These are phyloP conservation scores for Fusarium algeriense DNA, from an alignment of 2,329 filamentous ascomycete species.

Conservation along the genomic window DNA sequence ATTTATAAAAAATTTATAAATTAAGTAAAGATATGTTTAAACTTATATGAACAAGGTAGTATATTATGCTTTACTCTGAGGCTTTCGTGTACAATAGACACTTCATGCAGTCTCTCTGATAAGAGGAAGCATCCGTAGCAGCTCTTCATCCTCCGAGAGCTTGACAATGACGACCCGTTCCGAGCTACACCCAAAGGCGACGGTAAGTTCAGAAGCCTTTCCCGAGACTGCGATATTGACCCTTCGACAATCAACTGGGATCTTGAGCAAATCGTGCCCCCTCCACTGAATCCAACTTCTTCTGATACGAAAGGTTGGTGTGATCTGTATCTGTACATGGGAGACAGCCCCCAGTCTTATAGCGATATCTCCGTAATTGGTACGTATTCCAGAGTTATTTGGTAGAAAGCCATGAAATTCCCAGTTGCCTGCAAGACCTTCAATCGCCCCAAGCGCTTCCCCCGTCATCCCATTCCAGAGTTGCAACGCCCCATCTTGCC, in stretches of 20 bases:
- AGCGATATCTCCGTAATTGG: accelerated
- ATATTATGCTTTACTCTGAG: no score
- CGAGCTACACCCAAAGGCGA: background rate
- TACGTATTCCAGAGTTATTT: background rate
- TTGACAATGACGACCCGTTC: background rate
- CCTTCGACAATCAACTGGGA: accelerated
- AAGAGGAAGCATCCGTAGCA: background rate
- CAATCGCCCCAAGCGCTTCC: accelerated
- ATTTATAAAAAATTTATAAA: no score
- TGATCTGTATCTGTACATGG: no score
- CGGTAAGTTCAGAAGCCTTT: background rate
- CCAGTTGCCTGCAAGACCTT: no score
- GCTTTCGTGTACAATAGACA: no score
- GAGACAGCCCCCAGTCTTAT: accelerated
- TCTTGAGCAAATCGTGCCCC: background rate
- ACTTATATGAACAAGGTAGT: no score
- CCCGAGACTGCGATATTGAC: accelerated
- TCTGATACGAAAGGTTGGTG: background rate
- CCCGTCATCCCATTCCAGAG: background rate
- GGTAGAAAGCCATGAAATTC: background rate
- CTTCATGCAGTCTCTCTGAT: background rate
- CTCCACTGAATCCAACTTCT: background rate
- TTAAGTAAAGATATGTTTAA: no score
- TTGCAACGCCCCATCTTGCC: accelerated
- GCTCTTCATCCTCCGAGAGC: background rate